Conservation (phyloP, 2,329 filamentous ascomycete species). For the Lasiodiplodia sp. region DNA sequence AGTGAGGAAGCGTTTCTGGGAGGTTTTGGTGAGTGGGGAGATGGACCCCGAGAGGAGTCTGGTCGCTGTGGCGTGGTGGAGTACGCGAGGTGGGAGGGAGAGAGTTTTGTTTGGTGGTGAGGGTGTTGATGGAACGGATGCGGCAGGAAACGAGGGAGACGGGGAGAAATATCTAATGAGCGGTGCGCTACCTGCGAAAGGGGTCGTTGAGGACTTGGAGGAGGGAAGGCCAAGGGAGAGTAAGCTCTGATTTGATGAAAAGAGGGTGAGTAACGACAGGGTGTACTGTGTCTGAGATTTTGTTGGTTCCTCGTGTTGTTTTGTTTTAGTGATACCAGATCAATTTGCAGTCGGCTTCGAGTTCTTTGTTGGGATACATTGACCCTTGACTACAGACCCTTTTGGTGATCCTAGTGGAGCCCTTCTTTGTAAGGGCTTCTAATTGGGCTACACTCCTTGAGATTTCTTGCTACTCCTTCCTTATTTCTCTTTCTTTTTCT, state of each 20-base stretch:
- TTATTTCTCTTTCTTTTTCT: too few relatives aligned
- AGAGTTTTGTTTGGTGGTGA: conserved; percentile 59
- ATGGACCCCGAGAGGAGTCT: conserved; percentile 86
- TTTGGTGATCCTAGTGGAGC: too few relatives aligned
- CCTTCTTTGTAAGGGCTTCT: too few relatives aligned
- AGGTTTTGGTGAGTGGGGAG: conserved; percentile 79
- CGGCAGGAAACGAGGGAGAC: conserved; percentile 35
- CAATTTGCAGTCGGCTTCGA: background rate
- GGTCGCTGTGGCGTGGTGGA: conserved; percentile 88
- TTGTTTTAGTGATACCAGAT: background rate
- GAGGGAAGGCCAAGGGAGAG: conserved; percentile 44
- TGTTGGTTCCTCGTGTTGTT: background rate
- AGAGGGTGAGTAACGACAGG: background rate
- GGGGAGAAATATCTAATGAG: conserved; percentile 59
- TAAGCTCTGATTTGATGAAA: conserved; percentile 48
- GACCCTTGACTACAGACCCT: background rate
- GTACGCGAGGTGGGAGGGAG: conserved; percentile 66
- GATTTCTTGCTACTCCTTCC: too few relatives aligned
- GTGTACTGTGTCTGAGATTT: too few relatives aligned
- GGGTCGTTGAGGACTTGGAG: conserved; percentile 33
- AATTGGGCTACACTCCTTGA: too few relatives aligned
- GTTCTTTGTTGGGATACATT: background rate
- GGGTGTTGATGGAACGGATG: conserved; percentile 55
- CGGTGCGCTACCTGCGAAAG: conserved; percentile 53
- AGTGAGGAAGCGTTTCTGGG: conserved; percentile 78